phyloP scores from a whole-genome alignment of 331 rosid species.

The Cydonia oblonga region DNA sequence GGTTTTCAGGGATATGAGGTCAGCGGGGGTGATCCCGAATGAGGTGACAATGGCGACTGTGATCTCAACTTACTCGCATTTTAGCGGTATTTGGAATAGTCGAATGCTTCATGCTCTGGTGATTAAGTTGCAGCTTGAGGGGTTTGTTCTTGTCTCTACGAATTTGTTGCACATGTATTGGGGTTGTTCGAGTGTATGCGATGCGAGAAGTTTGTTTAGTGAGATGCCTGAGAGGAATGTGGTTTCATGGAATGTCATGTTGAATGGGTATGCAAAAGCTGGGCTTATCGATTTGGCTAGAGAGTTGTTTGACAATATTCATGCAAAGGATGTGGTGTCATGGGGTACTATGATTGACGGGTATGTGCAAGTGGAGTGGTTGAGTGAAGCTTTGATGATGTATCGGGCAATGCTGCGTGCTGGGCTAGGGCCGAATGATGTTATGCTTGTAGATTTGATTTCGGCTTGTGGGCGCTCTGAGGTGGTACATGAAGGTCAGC shows the following conservation, averaged over 20 bases:
- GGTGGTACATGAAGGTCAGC: slow-evolving; percentile 44
- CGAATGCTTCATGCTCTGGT: slow-evolving; percentile 55
- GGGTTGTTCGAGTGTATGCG: slow-evolving; percentile 41
- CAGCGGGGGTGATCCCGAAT: slow-evolving; percentile 42
- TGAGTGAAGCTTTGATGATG: slow-evolving; percentile 55
- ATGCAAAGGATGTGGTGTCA: slow-evolving; percentile 57
- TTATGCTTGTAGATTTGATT: slow-evolving; percentile 69
- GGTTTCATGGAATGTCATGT: slow-evolving; percentile 44
- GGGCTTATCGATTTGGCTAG: too few species aligned
- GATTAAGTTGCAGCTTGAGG: slow-evolving; percentile 35
- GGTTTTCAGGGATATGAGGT: slow-evolving; percentile 66
- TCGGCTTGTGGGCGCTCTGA: slow-evolving; percentile 54
- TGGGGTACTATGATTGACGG: slow-evolving; percentile 65
- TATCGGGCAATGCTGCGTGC: slow-evolving; percentile 39
- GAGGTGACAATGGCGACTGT: slow-evolving; percentile 63
- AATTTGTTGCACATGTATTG: slow-evolving; percentile 76
- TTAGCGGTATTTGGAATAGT: slow-evolving; percentile 52
- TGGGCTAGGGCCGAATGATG: slow-evolving; percentile 49
- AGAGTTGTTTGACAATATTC: slow-evolving; percentile 47
- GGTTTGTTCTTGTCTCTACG: slow-evolving; percentile 46
- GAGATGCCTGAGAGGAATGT: slow-evolving; percentile 55
- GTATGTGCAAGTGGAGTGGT: slow-evolving; percentile 42
- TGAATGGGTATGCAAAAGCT: too few species aligned
- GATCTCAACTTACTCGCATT: slow-evolving; percentile 42
- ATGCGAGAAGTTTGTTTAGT: slow-evolving; percentile 51